Conservation (phyloP, 2,329 filamentous ascomycete species). For the Xylariales sp. region DNA sequence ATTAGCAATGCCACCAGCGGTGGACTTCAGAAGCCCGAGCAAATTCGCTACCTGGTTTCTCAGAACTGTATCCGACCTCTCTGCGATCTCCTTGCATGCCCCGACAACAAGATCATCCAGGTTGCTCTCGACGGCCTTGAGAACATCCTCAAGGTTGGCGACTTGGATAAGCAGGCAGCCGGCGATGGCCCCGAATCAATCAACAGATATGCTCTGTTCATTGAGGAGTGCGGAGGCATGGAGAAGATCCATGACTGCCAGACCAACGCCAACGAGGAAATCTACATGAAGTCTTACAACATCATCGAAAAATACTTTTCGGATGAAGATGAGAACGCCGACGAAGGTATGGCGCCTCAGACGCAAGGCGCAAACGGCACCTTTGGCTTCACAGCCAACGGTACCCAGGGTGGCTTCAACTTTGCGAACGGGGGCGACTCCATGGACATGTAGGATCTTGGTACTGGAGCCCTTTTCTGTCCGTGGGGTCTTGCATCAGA, state of each 20-base stretch:
- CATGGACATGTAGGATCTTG: constrained; percentile 56
- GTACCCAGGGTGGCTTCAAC: constrained; percentile 75
- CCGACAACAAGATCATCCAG: constrained; percentile 99
- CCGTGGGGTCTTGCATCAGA: background rate
- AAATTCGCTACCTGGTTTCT: constrained; percentile 90
- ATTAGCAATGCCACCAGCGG: constrained; percentile 98
- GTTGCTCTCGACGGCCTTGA: constrained; percentile 95
- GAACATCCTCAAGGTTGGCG: constrained; percentile 99
- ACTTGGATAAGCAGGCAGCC: constrained; percentile 92
- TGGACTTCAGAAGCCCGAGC: constrained; percentile 96
- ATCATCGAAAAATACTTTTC: constrained; percentile 99
- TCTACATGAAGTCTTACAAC: constrained; percentile 99
- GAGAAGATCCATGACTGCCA: constrained; percentile 99
- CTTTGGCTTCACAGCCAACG: constrained; percentile 73
- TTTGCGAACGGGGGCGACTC: constrained; percentile 71
- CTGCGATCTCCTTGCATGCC: constrained; percentile 90
- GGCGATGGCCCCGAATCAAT: constrained; percentile 72
- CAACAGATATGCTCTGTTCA: constrained; percentile 96
- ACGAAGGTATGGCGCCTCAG: constrained; percentile 70
- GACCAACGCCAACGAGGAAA: constrained; percentile 99
- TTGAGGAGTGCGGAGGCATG: constrained; percentile 98
- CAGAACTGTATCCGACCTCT: constrained; percentile 97
- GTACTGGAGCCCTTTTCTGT: background rate
- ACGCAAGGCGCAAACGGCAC: constrained; percentile 63
- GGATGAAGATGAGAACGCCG: constrained; percentile 92